Conservation (phyloP, 208 protist genomes). For the Trypanosoma vivax region DNA sequence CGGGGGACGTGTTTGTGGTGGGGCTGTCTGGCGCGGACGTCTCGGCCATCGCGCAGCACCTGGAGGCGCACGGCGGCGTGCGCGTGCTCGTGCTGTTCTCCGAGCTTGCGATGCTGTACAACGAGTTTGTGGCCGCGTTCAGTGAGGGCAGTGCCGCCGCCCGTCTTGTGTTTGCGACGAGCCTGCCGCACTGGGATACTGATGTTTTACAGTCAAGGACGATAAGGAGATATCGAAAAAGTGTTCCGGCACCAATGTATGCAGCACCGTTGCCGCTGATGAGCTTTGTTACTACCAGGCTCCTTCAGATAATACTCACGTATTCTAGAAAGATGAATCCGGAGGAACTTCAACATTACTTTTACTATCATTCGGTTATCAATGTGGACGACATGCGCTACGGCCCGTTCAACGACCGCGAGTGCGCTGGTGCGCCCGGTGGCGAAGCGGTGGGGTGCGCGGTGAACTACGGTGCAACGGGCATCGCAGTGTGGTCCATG, state of each 20-base stretch:
- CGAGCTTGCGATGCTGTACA: slow-evolving; percentile 31
- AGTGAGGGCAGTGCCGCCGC: not conserved
- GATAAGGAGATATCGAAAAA: slow-evolving; percentile 9
- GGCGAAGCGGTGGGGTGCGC: not conserved
- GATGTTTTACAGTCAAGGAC: slow-evolving; percentile 1
- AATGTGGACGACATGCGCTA: slow-evolving; percentile 22
- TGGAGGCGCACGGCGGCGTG: slow-evolving; percentile 8
- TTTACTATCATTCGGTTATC: slow-evolving; percentile 20
- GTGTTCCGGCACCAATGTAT: not conserved
- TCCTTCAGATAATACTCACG: slow-evolving; percentile 10
- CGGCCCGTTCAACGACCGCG: slow-evolving; percentile 18
- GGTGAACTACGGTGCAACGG: slow-evolving; percentile 46
- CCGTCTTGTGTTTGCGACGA: slow-evolving; percentile 34
- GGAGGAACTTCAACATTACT: slow-evolving; percentile 5
- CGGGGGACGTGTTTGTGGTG: slow-evolving; percentile 10
- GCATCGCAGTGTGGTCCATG: slow-evolving; percentile 26
- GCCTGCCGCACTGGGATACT: slow-evolving; percentile 43
- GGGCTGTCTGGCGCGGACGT: slow-evolving; percentile 15
- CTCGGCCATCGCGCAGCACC: slow-evolving; percentile 11
- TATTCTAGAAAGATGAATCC: slow-evolving; percentile 13
- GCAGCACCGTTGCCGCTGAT: slow-evolving; percentile 9
- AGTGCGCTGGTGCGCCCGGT: not conserved
- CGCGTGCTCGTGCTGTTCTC: slow-evolving; percentile 25
- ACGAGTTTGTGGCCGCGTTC: slow-evolving; percentile 23
- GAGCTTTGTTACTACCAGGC: slow-evolving; percentile 3